Evolutionary conservation across 78 protist species (phyloP).

Genomic region (Cavenderia fasciculata): DNA sequence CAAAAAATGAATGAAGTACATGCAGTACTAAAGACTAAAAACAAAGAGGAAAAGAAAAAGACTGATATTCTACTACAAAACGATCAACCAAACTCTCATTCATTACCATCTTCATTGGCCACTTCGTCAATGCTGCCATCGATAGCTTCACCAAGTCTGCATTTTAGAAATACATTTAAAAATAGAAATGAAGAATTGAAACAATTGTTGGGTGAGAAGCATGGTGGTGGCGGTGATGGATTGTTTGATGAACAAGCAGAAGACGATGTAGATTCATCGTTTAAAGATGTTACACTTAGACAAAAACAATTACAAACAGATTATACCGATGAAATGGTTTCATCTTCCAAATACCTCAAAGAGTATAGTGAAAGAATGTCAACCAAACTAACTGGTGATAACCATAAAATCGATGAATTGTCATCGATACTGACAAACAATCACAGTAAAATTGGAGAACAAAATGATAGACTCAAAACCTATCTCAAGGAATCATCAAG

Average conservation of each 20-base stretch:
- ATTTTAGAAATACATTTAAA: slow-evolving; percentile 33
- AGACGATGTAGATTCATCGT: too few species aligned
- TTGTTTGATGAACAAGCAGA: neutral
- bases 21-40: slow-evolving; percentile 38
- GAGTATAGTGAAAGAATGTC: slow-evolving; percentile 15
- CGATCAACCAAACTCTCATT: neutral
- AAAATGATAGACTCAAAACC: slow-evolving; percentile 5
- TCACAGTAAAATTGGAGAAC: neutral
- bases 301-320: slow-evolving; percentile 13
- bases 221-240: neutral
- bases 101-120: neutral
- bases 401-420: slow-evolving; percentile 5
- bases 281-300: slow-evolving; percentile 2
- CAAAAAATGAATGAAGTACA: slow-evolving; percentile 71
- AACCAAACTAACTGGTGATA: neutral
- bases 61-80: neutral
- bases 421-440: neutral
- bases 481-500: neutral
- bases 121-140: neutral
- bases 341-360: neutral
- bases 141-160: slow-evolving; percentile 10
- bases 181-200: slow-evolving; percentile 4
- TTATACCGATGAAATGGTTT: neutral
- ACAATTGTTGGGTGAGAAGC: neutral
- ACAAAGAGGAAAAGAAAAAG: slow-evolving; percentile 40